A percentile compares a stretch with the other conserved stretches of the same genome.
phyloP scores from a whole-genome alignment of 202 grass and related monocot genomes.

The Digitaria exilis region DNA sequence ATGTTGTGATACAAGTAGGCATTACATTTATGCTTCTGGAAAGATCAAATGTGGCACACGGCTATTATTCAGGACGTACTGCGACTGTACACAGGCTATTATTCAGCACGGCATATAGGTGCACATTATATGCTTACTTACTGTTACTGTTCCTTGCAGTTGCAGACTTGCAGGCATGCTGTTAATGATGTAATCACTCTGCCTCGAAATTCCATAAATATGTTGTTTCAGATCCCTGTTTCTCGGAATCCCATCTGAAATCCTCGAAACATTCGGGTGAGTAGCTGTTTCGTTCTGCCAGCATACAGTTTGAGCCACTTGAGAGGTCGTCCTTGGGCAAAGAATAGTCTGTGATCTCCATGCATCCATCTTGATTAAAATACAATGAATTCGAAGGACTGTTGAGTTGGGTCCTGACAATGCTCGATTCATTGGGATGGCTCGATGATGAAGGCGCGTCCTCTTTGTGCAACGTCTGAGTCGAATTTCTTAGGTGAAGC shows the following conservation, averaged over 20 bases:
- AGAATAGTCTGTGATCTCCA: slow-evolving; percentile 38
- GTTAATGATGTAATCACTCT: neutral
- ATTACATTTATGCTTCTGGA: neutral
- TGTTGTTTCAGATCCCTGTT: slow-evolving; percentile 30
- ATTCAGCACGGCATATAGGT: neutral
- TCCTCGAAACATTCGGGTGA: slow-evolving; percentile 4
- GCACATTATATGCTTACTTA: neutral
- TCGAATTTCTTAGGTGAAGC: slow-evolving; percentile 13
- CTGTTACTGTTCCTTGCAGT: neutral
- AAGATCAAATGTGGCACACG: neutral
- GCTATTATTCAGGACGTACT: neutral
- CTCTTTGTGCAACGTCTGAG: neutral
- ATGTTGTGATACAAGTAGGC: neutral
- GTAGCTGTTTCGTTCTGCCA: slow-evolving; percentile 32
- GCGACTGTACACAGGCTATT: neutral
- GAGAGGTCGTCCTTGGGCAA: slow-evolving; percentile 35
- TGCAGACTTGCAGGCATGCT: neutral
- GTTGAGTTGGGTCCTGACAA: neutral
- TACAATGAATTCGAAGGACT: neutral
- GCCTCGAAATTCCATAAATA: slow-evolving; percentile 36
- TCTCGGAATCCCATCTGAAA: slow-evolving; percentile 36
- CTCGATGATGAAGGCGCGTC: neutral
- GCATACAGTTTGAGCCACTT: slow-evolving; percentile 37
- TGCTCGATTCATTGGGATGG: slow-evolving; percentile 4
- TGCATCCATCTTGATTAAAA: slow-evolving; percentile 35